phyloP scores from a whole-genome alignment of 2,329 filamentous ascomycete genomes.

The Fusarium solani-melongenae region DNA sequence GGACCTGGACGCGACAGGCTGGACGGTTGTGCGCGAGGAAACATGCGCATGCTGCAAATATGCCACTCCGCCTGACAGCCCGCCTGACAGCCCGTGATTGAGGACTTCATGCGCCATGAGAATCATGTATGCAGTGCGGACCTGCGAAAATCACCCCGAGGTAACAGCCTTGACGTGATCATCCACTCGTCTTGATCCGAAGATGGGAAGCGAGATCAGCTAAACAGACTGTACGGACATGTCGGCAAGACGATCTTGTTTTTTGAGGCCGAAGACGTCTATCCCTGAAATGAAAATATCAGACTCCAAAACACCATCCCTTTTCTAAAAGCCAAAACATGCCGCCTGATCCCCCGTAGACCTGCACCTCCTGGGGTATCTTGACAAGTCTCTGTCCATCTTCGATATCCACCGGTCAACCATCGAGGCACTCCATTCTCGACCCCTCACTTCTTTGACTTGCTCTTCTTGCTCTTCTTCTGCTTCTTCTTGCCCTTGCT shows the following conservation, averaged over 20 bases:
- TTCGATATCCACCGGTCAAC: background rate
- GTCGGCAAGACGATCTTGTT: background rate
- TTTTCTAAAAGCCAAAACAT: conserved; percentile 15
- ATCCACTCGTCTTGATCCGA: background rate
- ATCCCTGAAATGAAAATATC: background rate
- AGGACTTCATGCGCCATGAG: background rate
- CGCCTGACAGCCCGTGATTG: background rate
- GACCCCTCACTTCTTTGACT: conserved; percentile 40
- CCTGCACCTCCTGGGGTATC: conserved; percentile 21
- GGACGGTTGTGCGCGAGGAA: background rate
- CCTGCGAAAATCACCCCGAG: background rate
- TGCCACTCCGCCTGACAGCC: background rate
- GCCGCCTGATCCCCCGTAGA: background rate
- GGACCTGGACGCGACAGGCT: background rate
- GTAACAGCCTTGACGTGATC: background rate
- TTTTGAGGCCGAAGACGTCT: background rate
- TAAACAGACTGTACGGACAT: background rate
- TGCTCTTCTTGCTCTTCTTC: conserved; percentile 48
- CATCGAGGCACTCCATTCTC: background rate
- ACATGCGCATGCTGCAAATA: background rate
- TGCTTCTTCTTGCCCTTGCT: conserved; percentile 48
- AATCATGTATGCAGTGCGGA: background rate
- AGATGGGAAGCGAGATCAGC: background rate
- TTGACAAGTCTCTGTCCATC: background rate
- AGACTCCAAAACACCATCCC: conserved; percentile 28